Evolutionary conservation across 352 stramenopile species (phyloP).

Genomic region (Phytophthora quininea): DNA sequence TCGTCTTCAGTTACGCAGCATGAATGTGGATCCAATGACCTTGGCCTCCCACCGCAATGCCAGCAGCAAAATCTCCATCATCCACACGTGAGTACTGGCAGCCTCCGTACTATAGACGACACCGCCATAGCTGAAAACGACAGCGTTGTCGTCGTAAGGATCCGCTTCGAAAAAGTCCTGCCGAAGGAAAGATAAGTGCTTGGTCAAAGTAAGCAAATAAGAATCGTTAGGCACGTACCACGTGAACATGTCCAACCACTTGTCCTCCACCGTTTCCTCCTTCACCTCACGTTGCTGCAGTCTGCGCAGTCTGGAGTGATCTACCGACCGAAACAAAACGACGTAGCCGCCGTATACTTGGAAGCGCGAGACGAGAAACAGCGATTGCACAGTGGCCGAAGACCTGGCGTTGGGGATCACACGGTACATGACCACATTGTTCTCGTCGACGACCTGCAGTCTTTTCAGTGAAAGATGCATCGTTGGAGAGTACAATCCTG

Average conservation of each 20-base stretch:
- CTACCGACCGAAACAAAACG: constrained; percentile 53
- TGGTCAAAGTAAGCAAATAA: not conserved
- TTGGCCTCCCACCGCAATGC: constrained; percentile 62
- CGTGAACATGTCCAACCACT: constrained; percentile 70
- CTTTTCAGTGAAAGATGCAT: constrained; percentile 50
- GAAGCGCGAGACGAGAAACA: constrained; percentile 56
- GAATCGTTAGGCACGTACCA: constrained; percentile 35
- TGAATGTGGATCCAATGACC: constrained; percentile 51
- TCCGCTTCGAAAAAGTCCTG: constrained; percentile 58
- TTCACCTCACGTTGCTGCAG: constrained; percentile 3
- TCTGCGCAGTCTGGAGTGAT: constrained; percentile 30
- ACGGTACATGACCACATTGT: constrained; percentile 66
- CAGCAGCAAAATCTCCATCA: constrained; percentile 71
- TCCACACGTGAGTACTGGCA: constrained; percentile 55
- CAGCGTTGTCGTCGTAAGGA: constrained; percentile 30
- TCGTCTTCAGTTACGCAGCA: constrained; percentile 15
- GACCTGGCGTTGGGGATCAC: constrained; percentile 39
- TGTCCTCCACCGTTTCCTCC: constrained; percentile 12
- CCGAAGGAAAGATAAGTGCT: constrained; percentile 1
- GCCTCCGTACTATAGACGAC: constrained; percentile 46
- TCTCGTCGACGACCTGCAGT: constrained; percentile 58
- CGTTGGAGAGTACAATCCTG: constrained; percentile 51
- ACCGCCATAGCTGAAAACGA: constrained; percentile 57
- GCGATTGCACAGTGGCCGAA: constrained; percentile 41
- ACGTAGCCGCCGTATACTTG: constrained; percentile 40